Evolutionary conservation across 208 protist genomes (phyloP).

Genomic region (Leishmania guyanensis): DNA sequence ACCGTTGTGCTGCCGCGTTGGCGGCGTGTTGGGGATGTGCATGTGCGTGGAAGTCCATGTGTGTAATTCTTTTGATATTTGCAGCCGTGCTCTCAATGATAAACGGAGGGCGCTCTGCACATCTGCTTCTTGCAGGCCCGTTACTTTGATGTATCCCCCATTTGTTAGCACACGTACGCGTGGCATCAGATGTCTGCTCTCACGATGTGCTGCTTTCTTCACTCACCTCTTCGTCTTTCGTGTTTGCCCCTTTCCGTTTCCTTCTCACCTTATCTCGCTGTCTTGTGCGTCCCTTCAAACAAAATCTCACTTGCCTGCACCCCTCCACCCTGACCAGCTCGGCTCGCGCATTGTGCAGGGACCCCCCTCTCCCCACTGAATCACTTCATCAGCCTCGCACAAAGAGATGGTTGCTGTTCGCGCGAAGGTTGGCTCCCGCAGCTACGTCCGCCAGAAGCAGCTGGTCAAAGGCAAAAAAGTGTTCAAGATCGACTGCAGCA

Average conservation of each 20-base stretch:
- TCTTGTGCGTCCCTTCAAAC: neutral
- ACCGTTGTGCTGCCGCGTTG: neutral
- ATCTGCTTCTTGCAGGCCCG: neutral
- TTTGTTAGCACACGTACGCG: neutral
- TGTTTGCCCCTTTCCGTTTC: neutral
- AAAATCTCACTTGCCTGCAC: slow-evolving; percentile 3
- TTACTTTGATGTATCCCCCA: neutral
- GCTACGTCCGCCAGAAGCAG: slow-evolving; percentile 80
- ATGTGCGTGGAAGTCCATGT: neutral
- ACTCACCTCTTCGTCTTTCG: neutral
- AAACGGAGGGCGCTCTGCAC: too few relatives aligned
- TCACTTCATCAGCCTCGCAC: neutral
- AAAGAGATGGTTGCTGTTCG: slow-evolving; percentile 88
- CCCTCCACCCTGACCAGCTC: neutral
- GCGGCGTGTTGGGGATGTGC: neutral
- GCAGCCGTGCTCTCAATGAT: neutral
- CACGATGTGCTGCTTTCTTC: neutral
- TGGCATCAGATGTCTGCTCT: neutral
- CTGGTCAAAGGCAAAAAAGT: slow-evolving; percentile 90
- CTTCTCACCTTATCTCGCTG: neutral
- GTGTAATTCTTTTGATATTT: neutral
- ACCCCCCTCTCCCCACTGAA: neutral
- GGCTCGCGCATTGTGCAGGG: neutral
- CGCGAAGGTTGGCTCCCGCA: slow-evolving; percentile 89
- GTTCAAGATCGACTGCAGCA: slow-evolving; percentile 84